Evolutionary conservation across 495 filamentous ascomycete species (phyloP).

Genomic region (Penicillium odoratum): DNA sequence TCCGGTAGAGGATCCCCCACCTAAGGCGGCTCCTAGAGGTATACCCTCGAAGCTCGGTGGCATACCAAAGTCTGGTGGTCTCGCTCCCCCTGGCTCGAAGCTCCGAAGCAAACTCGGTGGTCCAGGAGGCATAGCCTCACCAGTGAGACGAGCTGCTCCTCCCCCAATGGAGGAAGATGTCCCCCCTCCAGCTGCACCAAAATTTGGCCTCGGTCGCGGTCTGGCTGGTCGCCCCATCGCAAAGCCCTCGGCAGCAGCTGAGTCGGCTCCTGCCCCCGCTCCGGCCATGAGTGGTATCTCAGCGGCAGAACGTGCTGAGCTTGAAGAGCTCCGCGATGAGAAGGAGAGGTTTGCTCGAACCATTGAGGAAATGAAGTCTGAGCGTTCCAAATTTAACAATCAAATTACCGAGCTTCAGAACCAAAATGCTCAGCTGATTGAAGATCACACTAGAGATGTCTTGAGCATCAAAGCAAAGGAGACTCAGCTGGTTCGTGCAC

Average conservation of each 20-base stretch:
- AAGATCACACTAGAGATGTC: constrained; percentile 94
- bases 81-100: constrained; percentile 63
- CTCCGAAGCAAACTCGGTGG: constrained; percentile 64
- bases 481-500: constrained; percentile 89
- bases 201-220: constrained; percentile 69
- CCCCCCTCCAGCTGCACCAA: constrained; percentile 56
- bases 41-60: constrained; percentile 63
- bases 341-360: constrained; percentile 72
- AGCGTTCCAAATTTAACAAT: constrained; percentile 69
- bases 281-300: constrained; percentile 60
- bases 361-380: constrained; percentile 72
- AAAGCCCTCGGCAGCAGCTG: constrained; percentile 60
- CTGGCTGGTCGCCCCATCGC: constrained; percentile 83
- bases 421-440: constrained; percentile 93
- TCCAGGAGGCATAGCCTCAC: constrained; percentile 62
- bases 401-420: constrained; percentile 88
- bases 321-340: constrained; percentile 82
- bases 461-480: constrained; percentile 97
- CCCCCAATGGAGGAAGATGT: constrained; percentile 57
- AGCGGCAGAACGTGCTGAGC: constrained; percentile 78
- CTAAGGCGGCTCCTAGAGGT: constrained; percentile 60
- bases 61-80: constrained; percentile 63
- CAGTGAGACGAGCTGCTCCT: constrained; percentile 58
- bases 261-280: constrained; percentile 41
- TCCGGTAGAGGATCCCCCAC: constrained; percentile 56